phyloP scores from a whole-genome alignment of 2,329 filamentous ascomycete genomes.

The Colletotrichum godetiae region DNA sequence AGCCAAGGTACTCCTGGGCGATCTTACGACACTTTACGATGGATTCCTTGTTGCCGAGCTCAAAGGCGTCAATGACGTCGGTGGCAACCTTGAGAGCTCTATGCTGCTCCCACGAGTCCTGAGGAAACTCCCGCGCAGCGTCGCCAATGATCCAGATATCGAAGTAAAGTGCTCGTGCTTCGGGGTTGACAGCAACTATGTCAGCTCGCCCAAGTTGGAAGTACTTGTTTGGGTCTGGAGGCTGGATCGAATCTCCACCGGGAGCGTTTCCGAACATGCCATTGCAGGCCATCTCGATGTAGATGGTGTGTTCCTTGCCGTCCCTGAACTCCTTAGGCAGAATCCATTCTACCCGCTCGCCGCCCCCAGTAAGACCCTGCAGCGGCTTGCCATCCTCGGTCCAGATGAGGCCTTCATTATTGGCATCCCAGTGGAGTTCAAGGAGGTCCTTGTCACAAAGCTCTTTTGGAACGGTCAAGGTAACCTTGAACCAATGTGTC shows the following conservation, averaged over 20 bases:
- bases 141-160: constrained; percentile 98
- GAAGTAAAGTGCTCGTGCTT: constrained; percentile 84
- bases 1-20: constrained; percentile 83
- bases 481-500: constrained; percentile 95
- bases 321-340: constrained; percentile 85
- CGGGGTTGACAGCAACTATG: constrained; percentile 89
- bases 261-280: constrained; percentile 96
- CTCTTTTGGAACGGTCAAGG: constrained; percentile 79
- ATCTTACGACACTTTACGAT: constrained; percentile 85
- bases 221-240: constrained; percentile 85
- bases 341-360: constrained; percentile 92
- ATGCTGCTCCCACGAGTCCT: constrained; percentile 89
- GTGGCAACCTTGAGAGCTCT: constrained; percentile 86
- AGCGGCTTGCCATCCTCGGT: constrained; percentile 88
- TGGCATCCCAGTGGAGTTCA: constrained; percentile 97
- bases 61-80: constrained; percentile 89
- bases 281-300: constrained; percentile 99
- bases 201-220: constrained; percentile 82
- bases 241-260: constrained; percentile 87
- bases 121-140: constrained; percentile 89
- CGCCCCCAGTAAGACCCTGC: constrained; percentile 90
- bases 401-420: constrained; percentile 96
- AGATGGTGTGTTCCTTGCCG: constrained; percentile 88
- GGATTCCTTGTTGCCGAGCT: constrained; percentile 81
- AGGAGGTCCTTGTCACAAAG: constrained; percentile 82